Evolutionary conservation across 768 basidiomycete genomes (phyloP).

Genomic region (Pisolithus orientalis): DNA sequence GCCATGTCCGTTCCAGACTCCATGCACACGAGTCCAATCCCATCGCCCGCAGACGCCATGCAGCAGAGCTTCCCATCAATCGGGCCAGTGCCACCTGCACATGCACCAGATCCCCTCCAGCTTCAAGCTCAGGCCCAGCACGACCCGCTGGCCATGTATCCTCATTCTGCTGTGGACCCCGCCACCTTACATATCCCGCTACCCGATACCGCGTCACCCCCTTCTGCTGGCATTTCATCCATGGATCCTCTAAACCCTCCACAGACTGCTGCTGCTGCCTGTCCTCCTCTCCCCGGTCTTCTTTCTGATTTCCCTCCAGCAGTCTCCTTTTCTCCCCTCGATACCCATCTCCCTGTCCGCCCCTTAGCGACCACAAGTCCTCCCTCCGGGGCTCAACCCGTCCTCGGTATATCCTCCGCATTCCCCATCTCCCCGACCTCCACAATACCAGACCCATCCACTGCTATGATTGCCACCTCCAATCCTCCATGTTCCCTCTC

Average conservation of each 20-base stretch:
- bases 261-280: conserved; percentile 1
- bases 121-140: conserved; percentile 21
- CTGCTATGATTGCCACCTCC: conserved; percentile 4
- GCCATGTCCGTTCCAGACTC: conserved; percentile 14
- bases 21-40: conserved; percentile 15
- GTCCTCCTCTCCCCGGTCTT: conserved; percentile 30
- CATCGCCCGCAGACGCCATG: conserved; percentile 8
- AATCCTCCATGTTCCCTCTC: conserved; percentile 7
- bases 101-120: conserved; percentile 12
- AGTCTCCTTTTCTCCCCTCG: conserved; percentile 33
- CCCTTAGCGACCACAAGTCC: conserved; percentile 17
- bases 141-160: conserved; percentile 29
- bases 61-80: conserved; percentile 8
- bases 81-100: conserved; percentile 1
- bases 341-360: conserved; percentile 23
- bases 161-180: conserved; percentile 26
- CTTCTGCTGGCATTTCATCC: conserved; percentile 30
- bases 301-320: conserved; percentile 36
- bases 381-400: conserved; percentile 30
- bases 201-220: conserved; percentile 26
- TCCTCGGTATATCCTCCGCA: conserved; percentile 34
- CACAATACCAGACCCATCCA: neutral
- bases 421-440: conserved; percentile 10
- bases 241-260: conserved; percentile 24
- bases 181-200: conserved; percentile 35